These are phyloP conservation scores for Aspergillus fumigatus DNA, from an alignment of 2,329 filamentous ascomycete species.

Conservation along the genomic window DNA sequence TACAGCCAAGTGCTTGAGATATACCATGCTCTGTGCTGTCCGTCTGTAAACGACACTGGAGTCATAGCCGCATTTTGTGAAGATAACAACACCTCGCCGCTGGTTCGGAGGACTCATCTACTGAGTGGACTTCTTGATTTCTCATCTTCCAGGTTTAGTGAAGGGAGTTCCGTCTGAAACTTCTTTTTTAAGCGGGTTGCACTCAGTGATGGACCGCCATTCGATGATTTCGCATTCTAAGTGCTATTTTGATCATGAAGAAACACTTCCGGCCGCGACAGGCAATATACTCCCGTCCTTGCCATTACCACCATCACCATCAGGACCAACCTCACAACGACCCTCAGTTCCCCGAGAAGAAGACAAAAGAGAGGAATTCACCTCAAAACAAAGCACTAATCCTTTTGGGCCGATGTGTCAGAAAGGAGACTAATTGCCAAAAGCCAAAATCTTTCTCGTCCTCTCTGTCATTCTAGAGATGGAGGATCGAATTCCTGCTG, in stretches of 20 bases:
- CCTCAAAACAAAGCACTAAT: conserved; percentile 54
- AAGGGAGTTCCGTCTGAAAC: conserved; percentile 41
- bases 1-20: conserved; percentile 54
- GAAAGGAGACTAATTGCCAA: conserved; percentile 31
- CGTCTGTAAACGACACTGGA: conserved; percentile 61
- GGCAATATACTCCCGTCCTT: neutral
- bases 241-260: neutral
- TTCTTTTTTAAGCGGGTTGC: conserved; percentile 29
- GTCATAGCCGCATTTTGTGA: conserved; percentile 46
- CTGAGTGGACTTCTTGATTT: conserved; percentile 36
- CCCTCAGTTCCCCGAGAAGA: too few relatives aligned
- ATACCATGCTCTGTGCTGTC: conserved; percentile 86
- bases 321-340: conserved; percentile 3
- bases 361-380: neutral
- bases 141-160: conserved; percentile 20
- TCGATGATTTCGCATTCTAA: conserved; percentile 1
- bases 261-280: neutral
- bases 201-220: neutral
- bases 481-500: conserved; percentile 54
- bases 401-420: conserved; percentile 23
- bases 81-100: conserved; percentile 7
- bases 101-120: conserved; percentile 26
- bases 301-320: neutral
- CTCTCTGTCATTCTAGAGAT: conserved; percentile 73
- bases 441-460: conserved; percentile 59